These are phyloP conservation scores for Phaeosphaeria sp. DNA, from an alignment of 2,329 filamentous ascomycete genomes.

Conservation along the genomic window DNA sequence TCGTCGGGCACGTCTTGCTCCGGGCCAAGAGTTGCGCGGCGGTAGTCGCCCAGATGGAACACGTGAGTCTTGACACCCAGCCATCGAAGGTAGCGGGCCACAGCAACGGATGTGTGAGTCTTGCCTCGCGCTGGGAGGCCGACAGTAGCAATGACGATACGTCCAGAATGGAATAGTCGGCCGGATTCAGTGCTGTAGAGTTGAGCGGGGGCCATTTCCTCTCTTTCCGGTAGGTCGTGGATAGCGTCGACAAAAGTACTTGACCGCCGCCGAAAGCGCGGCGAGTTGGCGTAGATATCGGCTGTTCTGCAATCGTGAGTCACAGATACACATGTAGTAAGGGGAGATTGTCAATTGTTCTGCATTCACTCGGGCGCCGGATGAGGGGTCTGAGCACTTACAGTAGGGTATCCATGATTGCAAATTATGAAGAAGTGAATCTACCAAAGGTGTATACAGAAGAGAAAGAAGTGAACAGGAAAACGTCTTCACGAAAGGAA, in stretches of 20 bases:
- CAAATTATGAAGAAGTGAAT: constrained; percentile 12
- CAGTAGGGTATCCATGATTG: constrained; percentile 67
- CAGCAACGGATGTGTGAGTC: constrained; percentile 95
- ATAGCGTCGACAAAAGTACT: constrained; percentile 98
- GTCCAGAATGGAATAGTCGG: constrained; percentile 92
- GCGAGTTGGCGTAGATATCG: constrained; percentile 89
- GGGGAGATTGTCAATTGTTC: constrained; percentile 5
- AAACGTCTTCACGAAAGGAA: constrained; percentile 7
- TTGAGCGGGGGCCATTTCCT: constrained; percentile 89
- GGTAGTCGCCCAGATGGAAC: constrained; percentile 96
- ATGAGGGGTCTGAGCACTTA: constrained; percentile 52
- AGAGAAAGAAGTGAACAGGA: constrained; percentile 10
- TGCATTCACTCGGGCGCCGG: constrained; percentile 14
- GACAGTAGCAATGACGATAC: constrained; percentile 97
- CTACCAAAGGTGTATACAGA: constrained; percentile 4
- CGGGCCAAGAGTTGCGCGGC: constrained; percentile 85
- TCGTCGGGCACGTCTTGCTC: constrained; percentile 89
- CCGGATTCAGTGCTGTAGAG: constrained; percentile 98
- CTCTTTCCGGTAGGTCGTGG: constrained; percentile 86
- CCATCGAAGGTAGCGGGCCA: constrained; percentile 95
- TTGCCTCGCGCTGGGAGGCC: constrained; percentile 94
- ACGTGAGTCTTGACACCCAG: constrained; percentile 97
- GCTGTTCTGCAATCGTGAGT: constrained; percentile 69
- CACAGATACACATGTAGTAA: not conserved
- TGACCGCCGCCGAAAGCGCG: constrained; percentile 87